Base-by-base conservation (phyloP, 306 rosid genomes). In the Cicer chorassanicum region DNA sequence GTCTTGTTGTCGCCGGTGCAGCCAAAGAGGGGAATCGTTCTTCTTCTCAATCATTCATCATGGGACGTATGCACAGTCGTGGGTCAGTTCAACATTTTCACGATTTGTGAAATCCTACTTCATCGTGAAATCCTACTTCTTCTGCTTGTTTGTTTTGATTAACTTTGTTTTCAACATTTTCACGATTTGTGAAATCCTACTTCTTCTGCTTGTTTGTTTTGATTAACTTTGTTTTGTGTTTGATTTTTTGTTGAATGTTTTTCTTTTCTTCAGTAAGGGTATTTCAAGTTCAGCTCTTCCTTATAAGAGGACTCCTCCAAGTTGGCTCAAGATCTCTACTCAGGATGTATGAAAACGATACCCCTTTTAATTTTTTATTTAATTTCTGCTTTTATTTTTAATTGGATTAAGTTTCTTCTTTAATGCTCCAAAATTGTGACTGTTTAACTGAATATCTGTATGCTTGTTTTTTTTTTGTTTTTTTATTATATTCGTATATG, bases 1-100 rank as follows among this genome's bases (percentile, higher is more conserved):
- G 0, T 16, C 55, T 36, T 5, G 18, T 61, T 5, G 45, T 13
- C 4, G 15, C 8, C 11, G 64, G 74, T 39, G 81, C 55, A 9
- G 78, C 51, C 4, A n/a, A 61, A 59, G 54, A 59, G 48, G 13
- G 46, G 41, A 7, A 9, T 80, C 54, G 51, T 55, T 71, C 69
- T 14, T 49, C 54, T 5, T 2, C 78, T 19, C 78, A 63, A 62
- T 50, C 83, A 9, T 75, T 54, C 81, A 82, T 71, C 80, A 91
- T 91, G 97, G 97, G 97, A 29, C 87, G 97, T 29, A 91, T 91
- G 97, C 97, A 91, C 82, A 89, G 95, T 78, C 73, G 89, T 41
- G 97, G 97, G 97, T 91, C 4, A 19, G 84, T 78, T 21, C 9
- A 8, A 2, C 44, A 1, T 66, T 36, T 9, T 62, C 39, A 1